Evolutionary conservation across 768 basidiomycete species (phyloP).

Genomic region (Ramaria rubella): DNA sequence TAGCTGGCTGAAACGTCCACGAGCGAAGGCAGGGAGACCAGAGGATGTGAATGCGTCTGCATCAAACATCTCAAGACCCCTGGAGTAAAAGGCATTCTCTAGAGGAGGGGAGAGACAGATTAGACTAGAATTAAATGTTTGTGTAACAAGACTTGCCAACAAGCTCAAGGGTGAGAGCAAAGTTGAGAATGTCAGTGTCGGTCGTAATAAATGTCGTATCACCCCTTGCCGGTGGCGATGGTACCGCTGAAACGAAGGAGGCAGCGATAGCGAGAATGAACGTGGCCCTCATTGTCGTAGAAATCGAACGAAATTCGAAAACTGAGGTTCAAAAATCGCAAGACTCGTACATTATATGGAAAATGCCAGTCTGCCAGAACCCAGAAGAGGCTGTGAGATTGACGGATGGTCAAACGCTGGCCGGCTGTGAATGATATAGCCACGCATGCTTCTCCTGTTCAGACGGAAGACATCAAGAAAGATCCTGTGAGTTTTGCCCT

Average conservation of each 20-base stretch:
- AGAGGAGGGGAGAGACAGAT: no score
- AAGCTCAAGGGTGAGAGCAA: neutral
- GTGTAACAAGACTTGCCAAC: neutral
- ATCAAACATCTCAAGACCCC: conserved; percentile 40
- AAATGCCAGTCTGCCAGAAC: no score
- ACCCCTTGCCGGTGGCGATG: neutral
- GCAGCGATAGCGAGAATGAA: neutral
- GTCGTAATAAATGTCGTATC: neutral
- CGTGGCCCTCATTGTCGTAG: conserved; percentile 14
- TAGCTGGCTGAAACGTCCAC: conserved; percentile 31
- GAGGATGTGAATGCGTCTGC: conserved; percentile 33
- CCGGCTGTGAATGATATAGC: no score
- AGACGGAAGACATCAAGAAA: no score
- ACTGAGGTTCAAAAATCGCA: no score
- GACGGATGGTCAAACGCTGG: no score
- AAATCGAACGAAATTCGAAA: no score
- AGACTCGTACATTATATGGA: no score
- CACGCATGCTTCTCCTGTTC: no score
- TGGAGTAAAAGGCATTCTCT: conserved; percentile 35
- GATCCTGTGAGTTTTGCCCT: no score
- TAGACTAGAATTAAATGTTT: neutral
- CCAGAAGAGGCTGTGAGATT: no score
- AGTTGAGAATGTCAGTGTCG: neutral
- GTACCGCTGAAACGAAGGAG: neutral
- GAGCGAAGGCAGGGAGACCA: conserved; percentile 32